Conservation (phyloP, 352 stramenopile genomes). For the Phytopythium aichiense region DNA sequence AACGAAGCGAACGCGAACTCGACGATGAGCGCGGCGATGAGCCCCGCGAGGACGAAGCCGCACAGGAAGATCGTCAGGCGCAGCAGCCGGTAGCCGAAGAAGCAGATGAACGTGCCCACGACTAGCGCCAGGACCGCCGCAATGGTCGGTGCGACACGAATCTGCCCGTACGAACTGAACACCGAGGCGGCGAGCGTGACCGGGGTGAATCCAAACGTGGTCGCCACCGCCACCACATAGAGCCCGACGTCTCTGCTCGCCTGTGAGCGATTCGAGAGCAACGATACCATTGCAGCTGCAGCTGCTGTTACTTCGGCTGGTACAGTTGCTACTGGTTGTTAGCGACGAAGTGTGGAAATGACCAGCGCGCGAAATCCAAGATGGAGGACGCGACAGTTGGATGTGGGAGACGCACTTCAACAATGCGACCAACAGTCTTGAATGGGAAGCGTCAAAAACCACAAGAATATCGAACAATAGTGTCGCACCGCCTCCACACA, state of each 20-base stretch:
- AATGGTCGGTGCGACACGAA: constrained; percentile 38
- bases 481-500: no score
- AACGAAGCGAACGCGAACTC: constrained; percentile 35
- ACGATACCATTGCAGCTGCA: neutral
- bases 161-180: constrained; percentile 11
- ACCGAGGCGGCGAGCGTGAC: constrained; percentile 1
- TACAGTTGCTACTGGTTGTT: no score
- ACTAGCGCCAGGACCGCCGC: constrained; percentile 45
- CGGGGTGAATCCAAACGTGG: neutral
- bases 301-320: no score
- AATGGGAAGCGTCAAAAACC: no score
- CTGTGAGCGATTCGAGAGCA: neutral
- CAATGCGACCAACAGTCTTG: no score
- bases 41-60: constrained; percentile 46
- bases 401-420: neutral
- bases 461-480: no score
- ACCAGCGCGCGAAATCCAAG: no score
- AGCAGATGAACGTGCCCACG: constrained; percentile 36
- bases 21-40: constrained; percentile 37
- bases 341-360: neutral
- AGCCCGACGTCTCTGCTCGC: neutral
- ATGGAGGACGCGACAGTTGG: neutral
- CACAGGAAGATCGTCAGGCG: constrained; percentile 42
- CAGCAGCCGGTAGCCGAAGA: constrained; percentile 48
- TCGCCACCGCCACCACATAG: neutral